Percentiles rank a stretch among this genome's conserved stretches.
These are phyloP conservation scores for Fraxinus anomala DNA, from an alignment of 257 asterid genomes.

Conservation along the genomic window DNA sequence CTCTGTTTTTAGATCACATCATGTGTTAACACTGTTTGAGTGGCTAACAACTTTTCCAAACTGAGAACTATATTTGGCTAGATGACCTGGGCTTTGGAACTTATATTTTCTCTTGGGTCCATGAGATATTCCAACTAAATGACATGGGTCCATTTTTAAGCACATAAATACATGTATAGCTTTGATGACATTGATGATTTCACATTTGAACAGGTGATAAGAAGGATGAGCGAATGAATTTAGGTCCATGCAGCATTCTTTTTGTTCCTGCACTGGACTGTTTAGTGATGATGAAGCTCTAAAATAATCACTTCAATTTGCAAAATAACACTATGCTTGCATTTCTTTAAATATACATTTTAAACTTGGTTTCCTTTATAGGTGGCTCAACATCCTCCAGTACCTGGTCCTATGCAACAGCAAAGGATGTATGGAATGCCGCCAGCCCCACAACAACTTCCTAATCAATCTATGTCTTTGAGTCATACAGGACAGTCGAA, in stretches of 20 bases:
- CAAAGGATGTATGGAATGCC: conserved; percentile 87
- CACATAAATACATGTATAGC: background rate
- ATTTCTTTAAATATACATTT: conserved; percentile 26
- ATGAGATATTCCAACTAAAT: conserved; percentile 1
- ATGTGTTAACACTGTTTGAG: background rate
- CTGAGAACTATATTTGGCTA: background rate
- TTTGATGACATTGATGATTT: conserved; percentile 10
- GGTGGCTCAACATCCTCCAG: conserved; percentile 70
- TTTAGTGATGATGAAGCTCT: conserved; percentile 6
- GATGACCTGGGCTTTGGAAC: background rate
- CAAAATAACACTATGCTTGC: conserved; percentile 3
- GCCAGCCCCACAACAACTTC: conserved; percentile 48
- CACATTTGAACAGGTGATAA: conserved; percentile 16
- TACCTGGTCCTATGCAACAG: conserved; percentile 58
- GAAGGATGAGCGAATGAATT: conserved; percentile 15
- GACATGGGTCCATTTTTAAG: background rate
- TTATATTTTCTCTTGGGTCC: background rate
- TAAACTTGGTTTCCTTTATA: conserved; percentile 40
- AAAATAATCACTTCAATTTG: conserved; percentile 16
- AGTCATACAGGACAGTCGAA: conserved; percentile 80
- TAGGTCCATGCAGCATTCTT: background rate
- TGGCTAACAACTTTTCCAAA: background rate
- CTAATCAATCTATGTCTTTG: conserved; percentile 74
- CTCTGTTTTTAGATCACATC: background rate
- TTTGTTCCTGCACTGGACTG: conserved; percentile 7